These are phyloP conservation scores for Nigrograna mackinnonii DNA, from an alignment of 2,329 filamentous ascomycete genomes.

Conservation along the genomic window DNA sequence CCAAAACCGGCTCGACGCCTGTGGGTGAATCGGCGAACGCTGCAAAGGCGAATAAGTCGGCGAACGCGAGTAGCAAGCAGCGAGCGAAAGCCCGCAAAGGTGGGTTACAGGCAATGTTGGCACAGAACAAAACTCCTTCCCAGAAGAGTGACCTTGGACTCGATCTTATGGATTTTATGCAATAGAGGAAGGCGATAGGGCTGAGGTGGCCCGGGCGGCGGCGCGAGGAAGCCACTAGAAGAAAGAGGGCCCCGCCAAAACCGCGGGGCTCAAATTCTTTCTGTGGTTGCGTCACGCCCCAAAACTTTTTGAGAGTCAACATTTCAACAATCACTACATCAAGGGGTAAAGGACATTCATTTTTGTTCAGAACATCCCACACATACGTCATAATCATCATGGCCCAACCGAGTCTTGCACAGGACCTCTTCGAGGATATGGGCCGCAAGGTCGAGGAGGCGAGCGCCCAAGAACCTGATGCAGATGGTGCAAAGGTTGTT, in stretches of 20 bases:
- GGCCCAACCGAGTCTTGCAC: conserved; percentile 44
- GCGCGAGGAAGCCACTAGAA: conserved; percentile 27
- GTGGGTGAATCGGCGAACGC: background rate
- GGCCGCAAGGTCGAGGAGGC: conserved; percentile 51
- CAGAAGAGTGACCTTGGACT: conserved; percentile 43
- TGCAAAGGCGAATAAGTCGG: conserved; percentile 31
- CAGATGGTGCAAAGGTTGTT: conserved; percentile 51
- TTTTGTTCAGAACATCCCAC: background rate
- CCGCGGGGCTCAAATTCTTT: conserved; percentile 39
- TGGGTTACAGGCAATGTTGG: conserved; percentile 58
- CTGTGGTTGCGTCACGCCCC: too few species aligned
- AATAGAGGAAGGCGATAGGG: conserved; percentile 39
- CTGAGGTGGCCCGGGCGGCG: conserved; percentile 17
- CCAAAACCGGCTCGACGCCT: too few species aligned
- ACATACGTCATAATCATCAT: conserved; percentile 21
- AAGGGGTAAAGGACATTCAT: background rate
- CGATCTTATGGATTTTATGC: conserved; percentile 59
- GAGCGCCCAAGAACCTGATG: conserved; percentile 35
- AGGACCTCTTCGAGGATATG: conserved; percentile 58
- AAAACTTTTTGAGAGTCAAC: background rate
- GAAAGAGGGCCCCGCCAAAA: conserved; percentile 27
- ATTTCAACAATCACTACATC: background rate
- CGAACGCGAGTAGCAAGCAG: conserved; percentile 56
- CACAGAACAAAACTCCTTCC: conserved; percentile 43
- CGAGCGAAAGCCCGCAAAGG: conserved; percentile 59